These are phyloP conservation scores for Nicotiana obtusifolia DNA, from an alignment of 257 asterid species.

Conservation along the genomic window DNA sequence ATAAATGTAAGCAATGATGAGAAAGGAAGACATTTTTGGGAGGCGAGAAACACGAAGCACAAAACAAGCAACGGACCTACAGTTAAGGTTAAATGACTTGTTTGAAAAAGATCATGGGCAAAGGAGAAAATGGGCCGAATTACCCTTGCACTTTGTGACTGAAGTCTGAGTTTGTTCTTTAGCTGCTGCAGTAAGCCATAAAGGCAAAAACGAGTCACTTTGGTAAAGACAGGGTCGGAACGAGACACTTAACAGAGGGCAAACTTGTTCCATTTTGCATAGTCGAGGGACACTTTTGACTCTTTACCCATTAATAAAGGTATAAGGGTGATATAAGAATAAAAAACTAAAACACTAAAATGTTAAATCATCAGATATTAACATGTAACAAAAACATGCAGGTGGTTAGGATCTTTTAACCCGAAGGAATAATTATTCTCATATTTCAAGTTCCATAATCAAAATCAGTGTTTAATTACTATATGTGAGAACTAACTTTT, in stretches of 20 bases:
- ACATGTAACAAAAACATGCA: background rate
- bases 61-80: background rate
- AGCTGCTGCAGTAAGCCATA: background rate
- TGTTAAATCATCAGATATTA: background rate
- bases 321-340: background rate
- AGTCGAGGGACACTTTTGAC: background rate
- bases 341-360: background rate
- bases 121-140: background rate
- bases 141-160: background rate
- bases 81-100: background rate
- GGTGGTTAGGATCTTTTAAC: background rate
- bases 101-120: background rate
- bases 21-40: background rate
- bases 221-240: background rate
- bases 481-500: background rate
- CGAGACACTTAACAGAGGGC: background rate
- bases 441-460: slow-evolving; percentile 5
- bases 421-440: background rate
- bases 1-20: background rate
- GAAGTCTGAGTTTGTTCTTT: background rate
- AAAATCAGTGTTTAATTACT: background rate
- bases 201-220: background rate
- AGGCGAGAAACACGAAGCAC: background rate
- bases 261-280: background rate
- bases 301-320: background rate